Evolutionary conservation across 768 basidiomycete genomes (phyloP).

Genomic region (Suillus sp.): DNA sequence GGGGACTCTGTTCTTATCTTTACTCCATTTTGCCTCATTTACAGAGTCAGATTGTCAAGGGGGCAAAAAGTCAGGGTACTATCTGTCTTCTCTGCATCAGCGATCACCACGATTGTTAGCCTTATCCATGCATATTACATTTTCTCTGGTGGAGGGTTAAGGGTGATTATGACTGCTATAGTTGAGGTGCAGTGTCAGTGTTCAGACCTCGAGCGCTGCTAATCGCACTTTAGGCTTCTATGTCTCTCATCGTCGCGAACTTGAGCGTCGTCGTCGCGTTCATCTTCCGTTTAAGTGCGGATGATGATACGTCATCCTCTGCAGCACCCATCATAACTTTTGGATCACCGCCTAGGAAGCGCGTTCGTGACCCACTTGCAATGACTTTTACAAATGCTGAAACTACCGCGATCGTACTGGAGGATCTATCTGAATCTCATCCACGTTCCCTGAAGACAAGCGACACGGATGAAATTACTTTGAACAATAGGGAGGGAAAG

Average conservation of each 20-base stretch:
- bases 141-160: neutral
- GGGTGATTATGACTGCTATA: neutral
- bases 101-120: constrained; percentile 48
- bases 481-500: neutral
- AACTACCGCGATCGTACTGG: neutral
- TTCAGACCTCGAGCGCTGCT: neutral
- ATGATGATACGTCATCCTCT: neutral
- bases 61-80: constrained; percentile 42
- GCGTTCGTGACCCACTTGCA: neutral
- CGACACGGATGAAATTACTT: neutral
- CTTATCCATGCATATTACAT: constrained; percentile 45
- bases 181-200: neutral
- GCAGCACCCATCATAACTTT: neutral
- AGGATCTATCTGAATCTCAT: neutral
- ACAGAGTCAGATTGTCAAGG: constrained; percentile 42
- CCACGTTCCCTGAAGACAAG: neutral
- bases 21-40: constrained; percentile 48
- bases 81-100: constrained; percentile 54
- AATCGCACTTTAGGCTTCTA: neutral
- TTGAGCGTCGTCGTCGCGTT: neutral
- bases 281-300: neutral
- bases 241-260: neutral
- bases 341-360: neutral
- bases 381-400: neutral
- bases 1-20: constrained; percentile 50